Evolutionary conservation across 345 rosid species (phyloP).

Genomic region (Murraya koenigii): DNA sequence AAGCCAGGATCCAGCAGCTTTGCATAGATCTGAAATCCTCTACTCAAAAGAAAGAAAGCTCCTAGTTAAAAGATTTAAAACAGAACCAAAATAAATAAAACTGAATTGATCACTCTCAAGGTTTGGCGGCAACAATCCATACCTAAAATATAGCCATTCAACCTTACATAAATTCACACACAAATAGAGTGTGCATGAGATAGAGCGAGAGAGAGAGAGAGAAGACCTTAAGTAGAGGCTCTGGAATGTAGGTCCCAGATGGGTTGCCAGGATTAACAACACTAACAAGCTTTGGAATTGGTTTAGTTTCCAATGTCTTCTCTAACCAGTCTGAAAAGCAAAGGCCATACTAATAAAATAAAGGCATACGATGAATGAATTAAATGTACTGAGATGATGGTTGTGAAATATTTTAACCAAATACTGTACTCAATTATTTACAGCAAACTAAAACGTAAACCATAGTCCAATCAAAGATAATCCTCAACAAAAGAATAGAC

Average conservation of each 20-base stretch:
- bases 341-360: constrained; percentile 17
- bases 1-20: constrained; percentile 87
- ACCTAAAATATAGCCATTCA: not conserved
- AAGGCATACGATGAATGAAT: not conserved
- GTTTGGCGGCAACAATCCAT: not conserved
- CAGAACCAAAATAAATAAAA: constrained; percentile 6
- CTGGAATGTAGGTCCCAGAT: constrained; percentile 85
- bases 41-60: constrained; percentile 29
- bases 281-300: constrained; percentile 86
- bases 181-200: not conserved
- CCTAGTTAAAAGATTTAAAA: not conserved
- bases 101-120: not conserved
- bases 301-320: constrained; percentile 59
- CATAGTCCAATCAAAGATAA: not conserved
- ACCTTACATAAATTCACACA: not conserved
- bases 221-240: constrained; percentile 73
- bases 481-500: not conserved
- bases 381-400: not conserved
- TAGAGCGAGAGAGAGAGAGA: constrained; percentile 4
- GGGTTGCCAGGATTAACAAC: constrained; percentile 98
- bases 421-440: not conserved
- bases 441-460: not conserved
- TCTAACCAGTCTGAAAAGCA: constrained; percentile 76
- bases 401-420: not conserved
- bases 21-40: constrained; percentile 90